Base-by-base conservation (phyloP, 1,139 yeast species). In the Wickerhamomyces sp. region DNA sequence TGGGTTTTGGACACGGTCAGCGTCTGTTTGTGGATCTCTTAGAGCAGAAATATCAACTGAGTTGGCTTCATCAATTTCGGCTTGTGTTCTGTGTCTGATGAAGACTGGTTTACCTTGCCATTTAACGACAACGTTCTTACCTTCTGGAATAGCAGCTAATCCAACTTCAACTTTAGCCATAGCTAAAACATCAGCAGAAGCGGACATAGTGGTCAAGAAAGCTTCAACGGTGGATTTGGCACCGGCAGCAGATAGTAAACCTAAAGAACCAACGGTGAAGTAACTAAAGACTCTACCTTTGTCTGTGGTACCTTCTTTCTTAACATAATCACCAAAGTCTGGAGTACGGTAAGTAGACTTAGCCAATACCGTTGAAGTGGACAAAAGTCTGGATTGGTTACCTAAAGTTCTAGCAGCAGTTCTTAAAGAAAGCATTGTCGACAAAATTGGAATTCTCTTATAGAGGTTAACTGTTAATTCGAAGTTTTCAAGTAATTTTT, bases 31-130 rank as follows among this genome's bases (percentile, higher is more conserved):
- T 55, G 98, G 98, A 66, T 94, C 98, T 72, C 97, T 87, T 65
- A 94, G 79, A 34, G 75, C 40, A 29, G 78, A 58, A 49, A 92
- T 64, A 56, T 90, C 92, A 47, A 88, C 84, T 26, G 67, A 61
- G 68, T 89, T 86, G 52, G 99, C 99, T 74, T 94, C 98, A 41
- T 79, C 88, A 58, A 94, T 90, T 74, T 94, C 99, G 46, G 75
- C 79, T 39, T 79, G 71, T 39, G 98, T 90, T 80, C 99, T 87
- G 78, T 94, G 99, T 79, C 99, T 92, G 67, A 94, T 89, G 72
- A 94, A 94, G 53, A 94, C 97, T 53, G 98, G 98, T 76, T 92
- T 94, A 73, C 98, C 98, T 74, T 94, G 96, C 98, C 98, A 94
- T 72, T 94, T 94, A 59, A 94, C 95, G 63, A 92, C 88, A 54